A percentile compares a stretch with the other conserved stretches of the same genome.
phyloP scores from a whole-genome alignment of 257 asterid species.

The Ajuga chamaepitys region DNA sequence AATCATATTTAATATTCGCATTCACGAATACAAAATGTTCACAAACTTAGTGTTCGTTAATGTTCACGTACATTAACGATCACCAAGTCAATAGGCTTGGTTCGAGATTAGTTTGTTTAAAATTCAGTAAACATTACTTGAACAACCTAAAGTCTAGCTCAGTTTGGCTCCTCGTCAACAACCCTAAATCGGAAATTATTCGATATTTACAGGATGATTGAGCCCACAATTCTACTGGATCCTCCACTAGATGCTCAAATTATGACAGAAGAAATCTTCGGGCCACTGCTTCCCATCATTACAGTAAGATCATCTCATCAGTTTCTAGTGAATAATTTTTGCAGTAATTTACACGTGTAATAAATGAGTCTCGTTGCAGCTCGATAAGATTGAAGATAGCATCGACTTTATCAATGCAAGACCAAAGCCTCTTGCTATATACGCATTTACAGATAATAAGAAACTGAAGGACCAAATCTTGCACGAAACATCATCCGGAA shows the following conservation, averaged over 20 bases:
- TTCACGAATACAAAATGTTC: no score
- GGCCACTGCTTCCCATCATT: slow-evolving; percentile 88
- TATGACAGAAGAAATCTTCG: slow-evolving; percentile 90
- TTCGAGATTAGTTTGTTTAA: no score
- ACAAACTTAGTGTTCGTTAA: no score
- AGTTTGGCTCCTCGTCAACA: no score
- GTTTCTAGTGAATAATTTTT: background rate
- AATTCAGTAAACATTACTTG: no score
- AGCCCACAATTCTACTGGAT: slow-evolving; percentile 83
- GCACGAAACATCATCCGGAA: slow-evolving; percentile 83
- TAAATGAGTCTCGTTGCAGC: slow-evolving; percentile 31
- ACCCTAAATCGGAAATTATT: background rate
- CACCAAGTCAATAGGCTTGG: no score
- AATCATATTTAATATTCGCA: no score
- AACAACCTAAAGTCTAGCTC: no score
- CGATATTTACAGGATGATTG: slow-evolving; percentile 51
- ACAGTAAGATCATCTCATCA: slow-evolving; percentile 50
- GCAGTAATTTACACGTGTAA: background rate
- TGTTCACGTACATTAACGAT: no score
- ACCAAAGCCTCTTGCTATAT: slow-evolving; percentile 73
- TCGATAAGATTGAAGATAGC: slow-evolving; percentile 73
- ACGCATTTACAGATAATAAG: slow-evolving; percentile 69
- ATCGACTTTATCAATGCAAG: slow-evolving; percentile 59
- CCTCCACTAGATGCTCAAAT: slow-evolving; percentile 79
- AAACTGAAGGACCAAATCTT: slow-evolving; percentile 46